These are phyloP conservation scores for Xylaria intraflava DNA, from an alignment of 495 filamentous ascomycete genomes.

Conservation along the genomic window DNA sequence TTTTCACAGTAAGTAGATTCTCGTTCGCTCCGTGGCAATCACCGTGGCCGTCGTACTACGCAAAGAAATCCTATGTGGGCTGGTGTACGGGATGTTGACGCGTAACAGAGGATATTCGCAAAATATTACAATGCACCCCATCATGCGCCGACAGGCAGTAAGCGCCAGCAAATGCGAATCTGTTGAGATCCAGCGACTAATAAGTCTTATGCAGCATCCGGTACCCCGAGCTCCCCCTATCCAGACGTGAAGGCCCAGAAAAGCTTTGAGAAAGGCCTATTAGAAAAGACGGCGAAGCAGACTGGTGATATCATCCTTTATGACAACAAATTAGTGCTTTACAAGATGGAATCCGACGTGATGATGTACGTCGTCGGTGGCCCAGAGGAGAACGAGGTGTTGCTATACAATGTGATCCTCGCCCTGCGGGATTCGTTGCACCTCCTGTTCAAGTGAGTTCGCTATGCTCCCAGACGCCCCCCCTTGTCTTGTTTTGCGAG, in stretches of 20 bases:
- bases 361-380: slow-evolving; percentile 94
- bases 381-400: slow-evolving; percentile 90
- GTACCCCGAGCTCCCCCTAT: slow-evolving; percentile 60
- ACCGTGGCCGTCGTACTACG: background rate
- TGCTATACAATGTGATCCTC: slow-evolving; percentile 88
- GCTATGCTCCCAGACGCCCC: background rate
- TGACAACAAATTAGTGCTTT: slow-evolving; percentile 90
- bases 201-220: slow-evolving; percentile 12
- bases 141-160: slow-evolving; percentile 49
- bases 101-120: slow-evolving; percentile 63
- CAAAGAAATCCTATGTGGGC: background rate
- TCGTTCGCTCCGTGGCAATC: background rate
- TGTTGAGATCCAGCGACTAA: background rate
- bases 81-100: background rate
- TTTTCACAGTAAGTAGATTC: slow-evolving; percentile 5
- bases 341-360: slow-evolving; percentile 95
- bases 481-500: background rate
- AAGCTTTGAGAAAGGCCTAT: slow-evolving; percentile 88
- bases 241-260: slow-evolving; percentile 87
- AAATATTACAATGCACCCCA: slow-evolving; percentile 95
- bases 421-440: slow-evolving; percentile 83
- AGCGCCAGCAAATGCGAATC: background rate
- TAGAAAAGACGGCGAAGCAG: slow-evolving; percentile 95
- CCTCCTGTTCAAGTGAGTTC: slow-evolving; percentile 79
- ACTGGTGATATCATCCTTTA: slow-evolving; percentile 93